Base-by-base conservation (phyloP, 1,139 yeast species). In the Suhomyces choctaworum region DNA sequence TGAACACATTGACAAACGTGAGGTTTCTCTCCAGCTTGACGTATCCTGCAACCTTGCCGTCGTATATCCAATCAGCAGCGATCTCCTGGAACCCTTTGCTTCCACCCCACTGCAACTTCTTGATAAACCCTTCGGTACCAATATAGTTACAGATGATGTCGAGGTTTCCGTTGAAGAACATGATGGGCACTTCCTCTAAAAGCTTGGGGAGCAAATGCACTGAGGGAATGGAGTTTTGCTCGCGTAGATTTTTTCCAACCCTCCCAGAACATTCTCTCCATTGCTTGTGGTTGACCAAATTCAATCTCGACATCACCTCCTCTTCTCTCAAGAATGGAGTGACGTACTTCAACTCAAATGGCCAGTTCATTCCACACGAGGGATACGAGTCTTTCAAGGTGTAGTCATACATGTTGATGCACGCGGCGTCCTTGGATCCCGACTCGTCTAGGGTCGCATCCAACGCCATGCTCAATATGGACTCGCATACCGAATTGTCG, bases 311-410 rank as follows among this genome's bases (percentile, higher is more conserved):
- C 54, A 78, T 73, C 12, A 86, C 92, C 2, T 73, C 73, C 1
- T 67, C 64, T 1, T 62, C 55, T 16, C 75, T 65, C 41, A 92
- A 71, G 52, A 85, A 92, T 7, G 78, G 75, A 0, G 73, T 64
- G 10, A 89, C 80, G 31, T 63, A 48, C 1, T 60, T 64, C 44
- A 90, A 64, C 45, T 80, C 92, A 16, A 76, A 76, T 0, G 99
- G 99, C 99, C 99, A 92, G 54, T 85, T 84, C 79, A 80, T 73
- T 4, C 98, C 98, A 62, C 99, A 92, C 0, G 85, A 65, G 0
- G 97, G 97, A 48, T 66, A 88, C 0, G 78, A 60, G 54, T 92
- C 97, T 21, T 62, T 67, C 36, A 84, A 64, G 22, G 85, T 72
- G 39, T 78, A 76, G 57, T 92, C 96, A 58, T 92, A 92, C 73